Evolutionary conservation across 176 grass and related monocot genomes (phyloP), one percentile per base, ranked within the genome.

Genomic region (Zoysia japonica): DNA sequence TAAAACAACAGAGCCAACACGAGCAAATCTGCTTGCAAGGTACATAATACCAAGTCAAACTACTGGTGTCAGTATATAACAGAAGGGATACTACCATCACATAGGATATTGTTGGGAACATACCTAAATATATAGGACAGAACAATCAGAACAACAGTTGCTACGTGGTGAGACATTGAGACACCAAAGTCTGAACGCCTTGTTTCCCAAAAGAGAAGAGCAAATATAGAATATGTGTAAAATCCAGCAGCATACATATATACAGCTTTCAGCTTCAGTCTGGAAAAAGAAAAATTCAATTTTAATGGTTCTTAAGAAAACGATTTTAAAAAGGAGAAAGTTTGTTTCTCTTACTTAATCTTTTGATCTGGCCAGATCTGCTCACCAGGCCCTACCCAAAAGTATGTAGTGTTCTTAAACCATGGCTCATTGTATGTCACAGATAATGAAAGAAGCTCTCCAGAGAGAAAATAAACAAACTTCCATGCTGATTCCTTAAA

Each of bases 401-500:
- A 97, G 75, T 89, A 88, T 79, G 44, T 88, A 11, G 89, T 97
- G 80, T 77, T 92, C 67, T 66, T 92, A 72, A 97, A 90, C 94
- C 94, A 97, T 43, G 85, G 87, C 17, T 97, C 94, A 12, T 90
- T 90, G 71, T 94, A 94, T 82, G 94, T 92, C 71, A 97, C 91
- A 72, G 71, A 91, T 53, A 97, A 65, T 83, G 94, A 86, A 49
- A 97, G 84, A 8, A 94, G 41, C 73, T 97, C 91, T 3, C 55
- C 85, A 9, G 91, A 94, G 69, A 94, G 87, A 77, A 90, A 97
- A 88, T 92, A 94, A 84, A 97, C 56, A 65, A 86, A 97, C 75
- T 97, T 97, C 94, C 94, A 94, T 5, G 91, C 89, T 0, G 94
- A 94, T 86, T 97, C 94, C 84, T 97, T 97, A 78, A 94, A 97